Conservation (phyloP, 2,329 filamentous ascomycete species). For the Cladosporium phlei region DNA sequence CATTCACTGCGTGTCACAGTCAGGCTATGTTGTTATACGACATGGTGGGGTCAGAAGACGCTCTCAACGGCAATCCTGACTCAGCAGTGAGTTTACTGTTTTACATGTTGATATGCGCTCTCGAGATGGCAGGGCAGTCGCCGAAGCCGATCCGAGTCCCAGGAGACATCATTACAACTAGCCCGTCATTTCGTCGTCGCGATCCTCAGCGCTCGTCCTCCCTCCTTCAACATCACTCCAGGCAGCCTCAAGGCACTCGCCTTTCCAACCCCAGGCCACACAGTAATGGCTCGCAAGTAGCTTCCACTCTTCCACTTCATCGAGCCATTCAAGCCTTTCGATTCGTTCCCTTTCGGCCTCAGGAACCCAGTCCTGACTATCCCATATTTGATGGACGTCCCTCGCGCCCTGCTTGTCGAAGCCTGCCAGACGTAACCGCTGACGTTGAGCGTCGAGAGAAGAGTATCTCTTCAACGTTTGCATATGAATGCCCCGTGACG, state of each 20-base stretch:
- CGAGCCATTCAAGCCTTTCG: slow-evolving; percentile 75
- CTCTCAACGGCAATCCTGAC: no score
- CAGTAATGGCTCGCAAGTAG: slow-evolving; percentile 85
- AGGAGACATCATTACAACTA: no score
- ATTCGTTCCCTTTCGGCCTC: slow-evolving; percentile 72
- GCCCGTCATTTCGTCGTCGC: slow-evolving; percentile 16
- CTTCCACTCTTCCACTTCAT: slow-evolving; percentile 93
- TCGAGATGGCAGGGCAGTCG: no score
- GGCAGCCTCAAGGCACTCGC: slow-evolving; percentile 11
- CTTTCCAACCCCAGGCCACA: slow-evolving; percentile 80
- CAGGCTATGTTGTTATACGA: no score
- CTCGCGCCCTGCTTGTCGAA: slow-evolving; percentile 56
- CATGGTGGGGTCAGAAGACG: no score
- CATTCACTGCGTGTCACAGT: no score
- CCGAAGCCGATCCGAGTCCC: no score
- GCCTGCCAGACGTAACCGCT: slow-evolving; percentile 61
- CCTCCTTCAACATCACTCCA: slow-evolving; percentile 10
- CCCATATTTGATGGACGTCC: slow-evolving; percentile 62
- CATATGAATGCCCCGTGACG: slow-evolving; percentile 73
- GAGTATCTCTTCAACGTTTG: slow-evolving; percentile 74
- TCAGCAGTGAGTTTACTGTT: no score
- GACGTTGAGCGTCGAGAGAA: slow-evolving; percentile 62
- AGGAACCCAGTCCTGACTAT: slow-evolving; percentile 64
- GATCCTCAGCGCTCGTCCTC: slow-evolving; percentile 13
- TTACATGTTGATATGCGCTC: no score